These are phyloP conservation scores for Epicoccum sorghinum DNA, from an alignment of 2,329 filamentous ascomycete genomes.

Conservation along the genomic window DNA sequence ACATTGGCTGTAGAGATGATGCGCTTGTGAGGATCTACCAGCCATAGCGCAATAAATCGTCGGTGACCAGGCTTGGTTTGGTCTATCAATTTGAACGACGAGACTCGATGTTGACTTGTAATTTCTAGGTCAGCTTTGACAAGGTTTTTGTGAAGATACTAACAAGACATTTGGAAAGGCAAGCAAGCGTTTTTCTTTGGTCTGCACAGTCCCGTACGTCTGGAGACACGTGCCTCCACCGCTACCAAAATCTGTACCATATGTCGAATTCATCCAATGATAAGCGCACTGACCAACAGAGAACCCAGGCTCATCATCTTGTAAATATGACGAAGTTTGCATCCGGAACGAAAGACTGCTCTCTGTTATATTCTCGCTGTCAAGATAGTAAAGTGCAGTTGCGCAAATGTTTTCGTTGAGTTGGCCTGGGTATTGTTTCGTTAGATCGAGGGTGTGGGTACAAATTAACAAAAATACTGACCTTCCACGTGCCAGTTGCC, in stretches of 20 bases:
- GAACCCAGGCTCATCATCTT: not conserved
- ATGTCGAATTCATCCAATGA: slow-evolving; percentile 8
- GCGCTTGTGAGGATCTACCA: slow-evolving; percentile 61
- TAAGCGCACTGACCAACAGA: slow-evolving; percentile 8
- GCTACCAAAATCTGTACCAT: not conserved
- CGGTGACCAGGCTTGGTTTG: slow-evolving; percentile 58
- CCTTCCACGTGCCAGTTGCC: slow-evolving; percentile 60
- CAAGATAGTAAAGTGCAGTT: slow-evolving; percentile 67
- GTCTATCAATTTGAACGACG: slow-evolving; percentile 57
- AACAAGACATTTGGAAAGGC: slow-evolving; percentile 58
- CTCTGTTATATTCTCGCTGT: slow-evolving; percentile 62
- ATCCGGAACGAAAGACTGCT: slow-evolving; percentile 26
- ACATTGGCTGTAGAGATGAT: slow-evolving; percentile 59
- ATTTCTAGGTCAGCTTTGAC: not conserved
- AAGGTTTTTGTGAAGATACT: not conserved
- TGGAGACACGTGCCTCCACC: slow-evolving; percentile 35
- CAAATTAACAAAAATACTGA: not conserved
- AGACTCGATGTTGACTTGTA: slow-evolving; percentile 20
- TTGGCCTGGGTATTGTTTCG: not conserved
- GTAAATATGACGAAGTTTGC: slow-evolving; percentile 1
- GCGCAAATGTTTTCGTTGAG: slow-evolving; percentile 69
- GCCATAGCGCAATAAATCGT: slow-evolving; percentile 62
- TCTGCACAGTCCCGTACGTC: slow-evolving; percentile 56
- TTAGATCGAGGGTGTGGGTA: no score
- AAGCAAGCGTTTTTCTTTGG: slow-evolving; percentile 56